Base-by-base conservation (phyloP, 176 grass and related monocot genomes). In the Phragmites australis region DNA sequence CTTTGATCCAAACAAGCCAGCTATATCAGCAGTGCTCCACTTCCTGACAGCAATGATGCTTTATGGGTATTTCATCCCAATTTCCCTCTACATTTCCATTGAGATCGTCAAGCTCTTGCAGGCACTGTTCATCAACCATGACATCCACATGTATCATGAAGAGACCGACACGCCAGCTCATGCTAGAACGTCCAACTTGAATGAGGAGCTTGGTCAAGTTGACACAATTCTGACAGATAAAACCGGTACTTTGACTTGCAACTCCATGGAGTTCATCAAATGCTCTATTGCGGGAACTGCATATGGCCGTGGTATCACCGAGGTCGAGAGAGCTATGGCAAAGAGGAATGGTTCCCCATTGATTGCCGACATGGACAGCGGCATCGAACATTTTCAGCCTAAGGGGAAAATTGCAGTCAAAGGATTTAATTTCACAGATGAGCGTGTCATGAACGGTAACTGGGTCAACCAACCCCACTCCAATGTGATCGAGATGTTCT, bases 181-280 rank as follows among this genome's bases (percentile, higher is more conserved):
- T 61, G 95, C 95, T 23, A 91, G 95, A 29, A 97, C 95, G 6
- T 97, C 95, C 18, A 97, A 97, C 75, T 42, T 97, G 77, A 97
- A 89, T 4, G 95, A 97, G 85, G 95, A 97, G 87, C 77, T 97
- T 7, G 95, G 95, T 21, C 95, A 94, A 39, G 95, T 97, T 9
- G 65, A 94, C 80, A 97, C 95, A 0, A 91, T 97, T 47, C 88
- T 97, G 15, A 94, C 95, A 0, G 95, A 97, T 34, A 97, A 97
- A 78, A 97, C 95, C 0, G 95, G 95, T n/a, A 97, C 95, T 12
- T 26, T 97, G 62, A 97, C 95, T 10, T 89, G 89, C 74, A 97
- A 97, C 73, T 94, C 92, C 65, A 97, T 97, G 95, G 95, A 97
- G 86, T 97, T 97, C 76, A 81, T 97, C 79, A 97, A 97, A 22